Conservation (phyloP, 495 filamentous ascomycete genomes). For the Lasiosphaeria miniovina region DNA sequence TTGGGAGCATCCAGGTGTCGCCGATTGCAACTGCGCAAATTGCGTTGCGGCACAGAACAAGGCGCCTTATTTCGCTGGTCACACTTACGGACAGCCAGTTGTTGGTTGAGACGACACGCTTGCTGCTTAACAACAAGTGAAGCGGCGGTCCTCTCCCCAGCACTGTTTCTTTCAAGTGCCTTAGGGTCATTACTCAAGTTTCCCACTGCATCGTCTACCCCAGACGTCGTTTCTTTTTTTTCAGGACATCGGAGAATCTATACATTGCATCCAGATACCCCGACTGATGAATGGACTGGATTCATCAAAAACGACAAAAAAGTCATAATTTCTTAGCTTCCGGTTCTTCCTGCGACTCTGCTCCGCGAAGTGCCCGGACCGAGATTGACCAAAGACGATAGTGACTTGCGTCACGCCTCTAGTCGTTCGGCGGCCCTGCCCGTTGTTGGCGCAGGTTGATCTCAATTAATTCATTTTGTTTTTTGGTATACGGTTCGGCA, state of each 20-base stretch:
- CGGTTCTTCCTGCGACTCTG: background rate
- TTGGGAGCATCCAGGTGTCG: slow-evolving; percentile 58
- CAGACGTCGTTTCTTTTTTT: slow-evolving; percentile 19
- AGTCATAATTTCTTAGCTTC: slow-evolving; percentile 9
- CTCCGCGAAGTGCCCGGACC: background rate
- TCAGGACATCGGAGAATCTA: slow-evolving; percentile 30
- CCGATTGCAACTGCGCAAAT: slow-evolving; percentile 66
- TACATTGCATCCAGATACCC: slow-evolving; percentile 45
- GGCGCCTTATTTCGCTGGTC: slow-evolving; percentile 62
- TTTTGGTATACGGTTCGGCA: slow-evolving; percentile 34
- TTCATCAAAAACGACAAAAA: slow-evolving; percentile 10
- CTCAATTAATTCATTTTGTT: slow-evolving; percentile 26
- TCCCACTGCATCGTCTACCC: slow-evolving; percentile 22
- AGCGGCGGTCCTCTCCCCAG: background rate
- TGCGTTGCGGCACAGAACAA: slow-evolving; percentile 55
- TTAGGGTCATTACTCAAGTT: slow-evolving; percentile 13
- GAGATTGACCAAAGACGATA: background rate
- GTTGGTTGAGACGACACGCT: slow-evolving; percentile 45
- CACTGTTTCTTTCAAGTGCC: background rate
- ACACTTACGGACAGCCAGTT: slow-evolving; percentile 63
- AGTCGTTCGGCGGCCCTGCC: background rate
- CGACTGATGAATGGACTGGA: slow-evolving; percentile 19
- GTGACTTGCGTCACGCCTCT: background rate
- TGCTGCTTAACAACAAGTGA: no score
- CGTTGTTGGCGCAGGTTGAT: slow-evolving; percentile 12